Conservation (phyloP, 2,329 filamentous ascomycete species). For the Aspergillus viridinutans region DNA sequence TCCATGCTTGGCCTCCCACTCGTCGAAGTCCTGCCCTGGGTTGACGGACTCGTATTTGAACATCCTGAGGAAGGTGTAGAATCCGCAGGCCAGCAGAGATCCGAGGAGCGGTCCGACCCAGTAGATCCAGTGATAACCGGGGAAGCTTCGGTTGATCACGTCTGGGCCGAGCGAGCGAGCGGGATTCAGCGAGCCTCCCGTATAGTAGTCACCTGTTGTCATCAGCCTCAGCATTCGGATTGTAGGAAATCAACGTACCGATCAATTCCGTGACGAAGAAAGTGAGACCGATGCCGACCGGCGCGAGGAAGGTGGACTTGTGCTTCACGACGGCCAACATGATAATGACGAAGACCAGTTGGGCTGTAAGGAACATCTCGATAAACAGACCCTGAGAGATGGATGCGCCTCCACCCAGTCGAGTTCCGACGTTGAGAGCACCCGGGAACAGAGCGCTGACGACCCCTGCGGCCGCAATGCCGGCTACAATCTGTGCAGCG, state of each 20-base stretch:
- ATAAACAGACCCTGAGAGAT: slow-evolving; percentile 60
- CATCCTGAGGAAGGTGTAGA: slow-evolving; percentile 47
- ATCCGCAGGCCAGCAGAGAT: slow-evolving; percentile 45
- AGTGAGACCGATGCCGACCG: slow-evolving; percentile 66
- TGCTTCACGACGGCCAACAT: slow-evolving; percentile 73
- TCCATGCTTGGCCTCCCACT: slow-evolving; percentile 25
- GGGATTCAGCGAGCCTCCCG: slow-evolving; percentile 47
- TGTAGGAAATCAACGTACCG: slow-evolving; percentile 25
- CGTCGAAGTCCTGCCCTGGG: slow-evolving; percentile 54
- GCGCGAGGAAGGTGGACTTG: slow-evolving; percentile 66
- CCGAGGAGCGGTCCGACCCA: slow-evolving; percentile 47
- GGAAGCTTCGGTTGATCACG: slow-evolving; percentile 43
- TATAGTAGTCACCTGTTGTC: slow-evolving; percentile 42
- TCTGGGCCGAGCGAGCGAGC: slow-evolving; percentile 47
- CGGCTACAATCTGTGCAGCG: slow-evolving; percentile 55
- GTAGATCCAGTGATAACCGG: slow-evolving; percentile 50
- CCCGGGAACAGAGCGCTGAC: slow-evolving; percentile 57
- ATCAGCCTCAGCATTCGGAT: neutral
- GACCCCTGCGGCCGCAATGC: slow-evolving; percentile 57
- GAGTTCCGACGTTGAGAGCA: slow-evolving; percentile 53
- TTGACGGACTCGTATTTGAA: slow-evolving; percentile 43
- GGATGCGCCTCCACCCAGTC: slow-evolving; percentile 49
- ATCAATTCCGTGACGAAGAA: slow-evolving; percentile 60
- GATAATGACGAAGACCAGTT: slow-evolving; percentile 61
- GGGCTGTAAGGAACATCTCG: slow-evolving; percentile 62